Evolutionary conservation across 2,329 filamentous ascomycete species (phyloP), one percentile per base, ranked within the genome.

Genomic region (Sporothrix luriei): DNA sequence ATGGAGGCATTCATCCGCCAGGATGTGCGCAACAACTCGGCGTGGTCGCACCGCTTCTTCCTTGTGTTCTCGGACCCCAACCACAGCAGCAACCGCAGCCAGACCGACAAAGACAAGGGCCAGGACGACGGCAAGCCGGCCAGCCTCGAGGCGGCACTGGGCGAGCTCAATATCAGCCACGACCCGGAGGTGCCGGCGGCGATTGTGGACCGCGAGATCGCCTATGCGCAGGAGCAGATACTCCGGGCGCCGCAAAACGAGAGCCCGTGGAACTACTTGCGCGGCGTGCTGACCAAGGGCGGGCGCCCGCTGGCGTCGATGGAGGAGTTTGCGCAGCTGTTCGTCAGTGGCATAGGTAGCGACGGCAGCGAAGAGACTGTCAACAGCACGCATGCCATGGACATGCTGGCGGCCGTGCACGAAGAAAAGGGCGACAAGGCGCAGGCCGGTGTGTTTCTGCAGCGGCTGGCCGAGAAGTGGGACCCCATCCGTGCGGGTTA

Each of bases 41-140:
- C 94, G 19, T 99, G 95, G 95, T 96, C 94, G 74, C 94, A 99
- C 82, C 90, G 95, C 66, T 98, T 95, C 84, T 97, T 94, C 78
- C 78, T 98, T n/a, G 88, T 94, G 21, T 97, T 97, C 74, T 85
- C 86, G 78, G 82, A 85, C 83, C 90, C 84, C 24, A 81, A 74
- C 1, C 75, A 81, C 29, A 80, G 82, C 14, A 88, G 85, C 0
- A 75, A 80, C 4, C 40, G 13, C 38, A 57, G 59, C 46, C 21
- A n/a, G 61, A 19, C 4, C 51, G 43, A 19, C 54, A 49, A 52
- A 11, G 59, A 43, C 33, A 16, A 29, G 48, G 29, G 10, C 40
- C 24, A 24, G 48, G n/a, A 16, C 0, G 52, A 6, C 16, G 19
- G 14, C 11, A 48, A 49, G 29, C 38, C 51, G 1, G 55, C 29